These are phyloP conservation scores for Sideroxylon spinosum DNA, from an alignment of 179 eudicot genomes.

Conservation along the genomic window DNA sequence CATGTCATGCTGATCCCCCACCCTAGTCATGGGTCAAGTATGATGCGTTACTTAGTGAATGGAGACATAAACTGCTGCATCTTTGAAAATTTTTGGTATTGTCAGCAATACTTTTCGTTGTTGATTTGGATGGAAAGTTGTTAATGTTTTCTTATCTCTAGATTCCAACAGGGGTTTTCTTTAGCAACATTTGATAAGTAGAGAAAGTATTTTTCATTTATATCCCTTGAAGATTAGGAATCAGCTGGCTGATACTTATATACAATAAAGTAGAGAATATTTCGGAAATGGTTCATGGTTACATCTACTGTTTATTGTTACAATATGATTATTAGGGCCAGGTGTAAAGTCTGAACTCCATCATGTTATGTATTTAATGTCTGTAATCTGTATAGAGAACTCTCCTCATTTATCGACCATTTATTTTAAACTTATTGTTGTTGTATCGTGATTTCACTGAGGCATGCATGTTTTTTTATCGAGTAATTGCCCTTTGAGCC, in stretches of 20 bases:
- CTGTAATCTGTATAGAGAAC: no score
- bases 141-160: not conserved
- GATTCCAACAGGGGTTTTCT: not conserved
- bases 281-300: not conserved
- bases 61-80: not conserved
- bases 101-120: not conserved
- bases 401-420: not conserved
- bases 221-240: not conserved
- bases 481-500: not conserved
- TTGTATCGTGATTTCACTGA: not conserved
- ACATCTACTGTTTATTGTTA: not conserved
- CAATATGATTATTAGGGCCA: not conserved
- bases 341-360: not conserved
- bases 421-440: not conserved
- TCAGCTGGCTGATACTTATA: not conserved
- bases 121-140: not conserved
- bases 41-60: not conserved
- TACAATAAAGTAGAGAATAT: not conserved
- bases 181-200: not conserved
- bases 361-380: not conserved
- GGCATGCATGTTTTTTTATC: not conserved
- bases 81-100: not conserved
- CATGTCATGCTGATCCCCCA: no score
- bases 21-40: not conserved
- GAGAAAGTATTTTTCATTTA: not conserved